Evolutionary conservation across 805 yeast genomes (phyloP).

Genomic region (Pichia phayaonensis): DNA sequence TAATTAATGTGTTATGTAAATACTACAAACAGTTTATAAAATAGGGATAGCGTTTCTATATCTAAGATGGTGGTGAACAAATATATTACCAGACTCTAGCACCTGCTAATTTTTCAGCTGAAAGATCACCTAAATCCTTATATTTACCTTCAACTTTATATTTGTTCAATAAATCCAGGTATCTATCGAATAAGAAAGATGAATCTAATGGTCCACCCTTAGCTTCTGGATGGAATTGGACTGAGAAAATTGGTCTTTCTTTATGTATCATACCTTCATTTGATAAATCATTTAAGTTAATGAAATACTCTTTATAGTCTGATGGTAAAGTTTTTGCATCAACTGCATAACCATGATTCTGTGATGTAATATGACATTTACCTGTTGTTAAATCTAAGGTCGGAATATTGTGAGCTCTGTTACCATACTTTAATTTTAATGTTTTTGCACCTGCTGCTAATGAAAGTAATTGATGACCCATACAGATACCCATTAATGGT

Average conservation of each 20-base stretch:
- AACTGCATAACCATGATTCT: constrained; percentile 98
- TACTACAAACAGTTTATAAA: neutral
- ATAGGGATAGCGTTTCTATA: neutral
- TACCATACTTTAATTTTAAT: constrained; percentile 90
- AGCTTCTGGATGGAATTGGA: constrained; percentile 99
- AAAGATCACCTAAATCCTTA: constrained; percentile 10
- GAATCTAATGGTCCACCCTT: constrained; percentile 98
- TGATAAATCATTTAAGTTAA: constrained; percentile 89
- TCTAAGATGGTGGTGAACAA: neutral
- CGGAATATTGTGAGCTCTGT: constrained; percentile 98
- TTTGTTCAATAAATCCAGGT: constrained; percentile 58
- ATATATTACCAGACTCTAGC: constrained; percentile 11
- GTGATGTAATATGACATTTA: constrained; percentile 95
- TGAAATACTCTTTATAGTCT: constrained; percentile 80
- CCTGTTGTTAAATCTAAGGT: constrained; percentile 86
- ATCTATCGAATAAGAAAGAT: constrained; percentile 83
- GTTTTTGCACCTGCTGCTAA: constrained; percentile 94
- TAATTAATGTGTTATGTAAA: neutral
- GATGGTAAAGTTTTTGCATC: constrained; percentile 68
- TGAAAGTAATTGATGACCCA: constrained; percentile 95
- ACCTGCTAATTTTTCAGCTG: constrained; percentile 10
- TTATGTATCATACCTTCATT: constrained; percentile 97
- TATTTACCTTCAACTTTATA: constrained; percentile 38
- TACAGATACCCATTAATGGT: constrained; percentile 95
- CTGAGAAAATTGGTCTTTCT: constrained; percentile 83